A percentile compares a stretch with the other conserved stretches of the same genome.
phyloP scores from a whole-genome alignment of 768 basidiomycete genomes.

The Chalciporus pseudorubinellus region DNA sequence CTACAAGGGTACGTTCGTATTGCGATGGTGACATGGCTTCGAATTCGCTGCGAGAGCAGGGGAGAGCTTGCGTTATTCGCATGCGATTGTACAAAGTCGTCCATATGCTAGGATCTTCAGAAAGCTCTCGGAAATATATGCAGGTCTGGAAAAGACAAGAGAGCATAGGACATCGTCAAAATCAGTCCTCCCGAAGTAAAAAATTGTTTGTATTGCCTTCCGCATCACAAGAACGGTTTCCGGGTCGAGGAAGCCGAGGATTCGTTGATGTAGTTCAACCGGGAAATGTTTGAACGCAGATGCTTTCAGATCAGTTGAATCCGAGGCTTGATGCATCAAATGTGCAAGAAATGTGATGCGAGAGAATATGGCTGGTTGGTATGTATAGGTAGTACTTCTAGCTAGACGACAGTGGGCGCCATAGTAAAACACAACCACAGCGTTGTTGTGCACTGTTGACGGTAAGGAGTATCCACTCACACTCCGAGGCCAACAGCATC shows the following conservation, averaged over 20 bases:
- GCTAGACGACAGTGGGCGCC: too few relatives aligned
- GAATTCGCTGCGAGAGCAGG: slow-evolving; percentile 8
- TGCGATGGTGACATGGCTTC: background rate
- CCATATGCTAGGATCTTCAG: slow-evolving; percentile 5
- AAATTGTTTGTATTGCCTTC: slow-evolving; percentile 6
- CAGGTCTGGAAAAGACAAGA: slow-evolving; percentile 9
- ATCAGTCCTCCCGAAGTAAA: background rate
- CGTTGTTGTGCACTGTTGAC: too few relatives aligned
- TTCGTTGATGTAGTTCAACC: slow-evolving; percentile 3
- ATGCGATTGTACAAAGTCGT: background rate
- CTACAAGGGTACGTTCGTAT: slow-evolving; percentile 8
- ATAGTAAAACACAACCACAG: too few relatives aligned
- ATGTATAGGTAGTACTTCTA: too few relatives aligned
- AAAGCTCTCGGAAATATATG: slow-evolving; percentile 3
- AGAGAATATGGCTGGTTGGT: too few relatives aligned
- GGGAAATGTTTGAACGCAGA: background rate
- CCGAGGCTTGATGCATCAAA: background rate
- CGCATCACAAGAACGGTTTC: slow-evolving; percentile 9
- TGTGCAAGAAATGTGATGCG: background rate
- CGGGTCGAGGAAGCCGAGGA: slow-evolving; percentile 2
- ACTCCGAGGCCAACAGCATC: too few relatives aligned
- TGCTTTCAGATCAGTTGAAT: background rate
- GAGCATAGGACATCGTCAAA: background rate
- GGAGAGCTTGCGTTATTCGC: background rate
- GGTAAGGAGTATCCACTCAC: too few relatives aligned